These are phyloP conservation scores for Antarctomyces pellizariae DNA, from an alignment of 495 filamentous ascomycete genomes.

Conservation along the genomic window DNA sequence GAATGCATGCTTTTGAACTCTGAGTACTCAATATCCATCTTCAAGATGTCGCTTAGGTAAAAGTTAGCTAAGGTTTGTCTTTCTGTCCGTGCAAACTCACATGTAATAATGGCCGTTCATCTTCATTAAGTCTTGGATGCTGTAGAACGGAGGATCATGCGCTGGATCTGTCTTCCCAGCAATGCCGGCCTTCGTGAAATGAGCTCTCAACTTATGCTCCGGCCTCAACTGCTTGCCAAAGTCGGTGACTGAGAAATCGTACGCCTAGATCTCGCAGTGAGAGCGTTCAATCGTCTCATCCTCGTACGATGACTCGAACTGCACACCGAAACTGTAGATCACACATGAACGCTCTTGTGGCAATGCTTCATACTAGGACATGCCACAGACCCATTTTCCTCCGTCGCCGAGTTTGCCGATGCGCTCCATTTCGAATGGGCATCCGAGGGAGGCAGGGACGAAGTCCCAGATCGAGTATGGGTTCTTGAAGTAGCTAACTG, in stretches of 20 bases:
- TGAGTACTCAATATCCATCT: constrained; percentile 14
- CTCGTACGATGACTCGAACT: constrained; percentile 11
- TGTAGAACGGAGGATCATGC: constrained; percentile 9
- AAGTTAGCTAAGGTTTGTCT: constrained; percentile 1
- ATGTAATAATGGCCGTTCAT: constrained; percentile 14
- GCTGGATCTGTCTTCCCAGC: constrained; percentile 5
- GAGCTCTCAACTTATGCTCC: constrained; percentile 3
- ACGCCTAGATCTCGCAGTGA: constrained; percentile 12
- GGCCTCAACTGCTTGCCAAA: constrained; percentile 8
- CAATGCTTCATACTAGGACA: constrained; percentile 9
- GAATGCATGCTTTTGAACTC: constrained; percentile 12
- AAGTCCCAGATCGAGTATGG: constrained; percentile 16
- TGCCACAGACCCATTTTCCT: constrained; percentile 16
- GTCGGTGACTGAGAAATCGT: constrained; percentile 12
- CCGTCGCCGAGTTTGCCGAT: constrained; percentile 14
- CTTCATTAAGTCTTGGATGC: constrained; percentile 12
- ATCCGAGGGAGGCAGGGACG: constrained; percentile 11
- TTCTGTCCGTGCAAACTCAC: constrained; percentile 2
- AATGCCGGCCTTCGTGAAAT: constrained; percentile 11
- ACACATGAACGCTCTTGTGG: constrained; percentile 6
- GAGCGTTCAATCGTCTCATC: constrained; percentile 14
- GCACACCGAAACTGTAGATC: constrained; percentile 14
- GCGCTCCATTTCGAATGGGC: constrained; percentile 13
- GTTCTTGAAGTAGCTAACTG: constrained; percentile 5
- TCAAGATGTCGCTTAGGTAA: constrained; percentile 12